Conservation (phyloP, 2,329 filamentous ascomycete genomes). For the Cercospora sesami region DNA sequence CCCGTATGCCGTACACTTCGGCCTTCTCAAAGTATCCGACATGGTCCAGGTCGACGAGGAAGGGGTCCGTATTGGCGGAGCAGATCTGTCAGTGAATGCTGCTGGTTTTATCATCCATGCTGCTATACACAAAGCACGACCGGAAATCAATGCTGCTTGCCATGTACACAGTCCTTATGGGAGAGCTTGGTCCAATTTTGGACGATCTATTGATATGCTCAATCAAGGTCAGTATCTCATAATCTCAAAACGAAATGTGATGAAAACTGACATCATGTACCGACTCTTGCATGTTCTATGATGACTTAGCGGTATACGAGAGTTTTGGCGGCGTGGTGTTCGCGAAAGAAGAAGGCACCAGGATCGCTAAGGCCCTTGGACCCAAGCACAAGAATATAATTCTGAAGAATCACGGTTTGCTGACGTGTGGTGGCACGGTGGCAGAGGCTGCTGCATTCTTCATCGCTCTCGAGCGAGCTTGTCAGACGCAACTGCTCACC, state of each 20-base stretch:
- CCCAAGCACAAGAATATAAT: not conserved
- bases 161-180: not conserved
- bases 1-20: not conserved
- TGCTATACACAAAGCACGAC: not conserved
- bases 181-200: not conserved
- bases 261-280: not conserved
- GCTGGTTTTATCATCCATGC: not conserved
- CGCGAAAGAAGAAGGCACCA: not conserved
- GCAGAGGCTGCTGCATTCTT: not conserved
- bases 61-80: not conserved
- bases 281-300: not conserved
- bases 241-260: rapidly evolving
- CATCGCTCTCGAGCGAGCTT: not conserved
- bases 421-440: not conserved
- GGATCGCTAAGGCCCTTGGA: not conserved
- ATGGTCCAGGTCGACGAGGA: not conserved
- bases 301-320: not conserved
- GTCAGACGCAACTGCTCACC: not conserved
- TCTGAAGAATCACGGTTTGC: not conserved
- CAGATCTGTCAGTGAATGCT: not conserved
- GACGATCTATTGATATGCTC: not conserved
- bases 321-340: not conserved
- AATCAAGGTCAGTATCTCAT: not conserved
- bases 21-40: not conserved
- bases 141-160: not conserved